phyloP scores from a whole-genome alignment of 164 flowering plant species.

The Nelumbo lutea region DNA sequence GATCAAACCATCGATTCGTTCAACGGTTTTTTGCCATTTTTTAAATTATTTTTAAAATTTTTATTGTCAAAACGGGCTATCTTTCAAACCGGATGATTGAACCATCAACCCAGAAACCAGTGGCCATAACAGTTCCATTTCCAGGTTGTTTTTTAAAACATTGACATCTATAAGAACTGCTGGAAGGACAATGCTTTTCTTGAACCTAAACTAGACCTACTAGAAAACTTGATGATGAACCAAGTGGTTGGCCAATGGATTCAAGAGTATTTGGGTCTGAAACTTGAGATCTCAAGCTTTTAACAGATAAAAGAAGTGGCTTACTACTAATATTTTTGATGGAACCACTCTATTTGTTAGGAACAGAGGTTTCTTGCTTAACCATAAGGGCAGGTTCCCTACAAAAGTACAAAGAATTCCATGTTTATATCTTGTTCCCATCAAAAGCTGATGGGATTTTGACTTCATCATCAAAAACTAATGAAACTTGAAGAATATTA shows the following conservation, averaged over 20 bases:
- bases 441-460: constrained; percentile 39
- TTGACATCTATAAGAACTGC: constrained; percentile 5
- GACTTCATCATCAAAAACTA: constrained; percentile 72
- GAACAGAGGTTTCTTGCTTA: constrained; percentile 35
- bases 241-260: constrained; percentile 15
- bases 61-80: too few species aligned
- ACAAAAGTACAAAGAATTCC: constrained; percentile 62
- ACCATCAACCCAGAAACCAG: too few species aligned
- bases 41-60: too few species aligned
- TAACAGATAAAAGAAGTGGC: constrained; percentile 72
- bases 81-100: too few species aligned
- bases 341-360: constrained; percentile 27
- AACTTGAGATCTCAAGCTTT: constrained; percentile 70
- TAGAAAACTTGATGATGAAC: constrained; percentile 12
- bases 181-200: constrained; percentile 12
- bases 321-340: constrained; percentile 25
- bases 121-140: too few species aligned
- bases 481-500: constrained; percentile 66
- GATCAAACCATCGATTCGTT: too few species aligned
- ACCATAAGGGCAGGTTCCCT: constrained; percentile 55
- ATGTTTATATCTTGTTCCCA: constrained; percentile 56
- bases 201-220: constrained; percentile 28
- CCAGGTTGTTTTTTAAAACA: too few species aligned
- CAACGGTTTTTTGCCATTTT: too few species aligned
- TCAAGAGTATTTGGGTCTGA: constrained; percentile 24